Percentiles rank a stretch among this genome's conserved stretches.
phyloP scores from a whole-genome alignment of 2,329 filamentous ascomycete genomes.

The Emydomyces testavorans region DNA sequence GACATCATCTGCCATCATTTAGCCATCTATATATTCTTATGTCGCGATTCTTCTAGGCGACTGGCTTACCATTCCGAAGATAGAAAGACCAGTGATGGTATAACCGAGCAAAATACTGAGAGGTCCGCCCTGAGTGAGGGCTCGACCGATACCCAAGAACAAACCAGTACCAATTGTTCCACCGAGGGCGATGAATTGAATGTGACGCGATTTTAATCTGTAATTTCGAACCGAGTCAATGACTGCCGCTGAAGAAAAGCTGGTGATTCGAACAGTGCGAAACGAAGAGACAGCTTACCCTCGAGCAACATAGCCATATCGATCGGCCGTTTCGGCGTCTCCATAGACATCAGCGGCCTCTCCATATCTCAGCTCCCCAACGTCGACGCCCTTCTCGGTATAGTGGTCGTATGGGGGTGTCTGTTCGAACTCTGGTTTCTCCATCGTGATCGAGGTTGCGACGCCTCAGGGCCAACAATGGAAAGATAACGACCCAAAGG shows the following conservation, averaged over 20 bases:
- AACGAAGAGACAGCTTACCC: slow-evolving; percentile 28
- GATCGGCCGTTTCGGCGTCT: slow-evolving; percentile 40
- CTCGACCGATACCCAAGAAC: slow-evolving; percentile 44
- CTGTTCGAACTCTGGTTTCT: slow-evolving; percentile 1
- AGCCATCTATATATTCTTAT: neutral
- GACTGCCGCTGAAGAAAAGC: neutral
- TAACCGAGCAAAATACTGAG: slow-evolving; percentile 37
- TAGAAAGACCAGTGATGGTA: slow-evolving; percentile 38
- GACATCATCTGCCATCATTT: slow-evolving; percentile 26
- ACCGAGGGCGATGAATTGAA: slow-evolving; percentile 49
- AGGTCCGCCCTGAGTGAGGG: slow-evolving; percentile 39
- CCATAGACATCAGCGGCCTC: slow-evolving; percentile 46
- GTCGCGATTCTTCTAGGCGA: neutral
- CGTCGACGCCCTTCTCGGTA: slow-evolving; percentile 18
- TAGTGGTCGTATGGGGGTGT: slow-evolving; percentile 17
- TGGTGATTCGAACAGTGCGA: slow-evolving; percentile 6
- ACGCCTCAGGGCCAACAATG: neutral
- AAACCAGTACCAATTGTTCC: slow-evolving; percentile 48
- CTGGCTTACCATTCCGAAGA: slow-evolving; percentile 33
- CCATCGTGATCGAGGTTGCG: slow-evolving; percentile 3
- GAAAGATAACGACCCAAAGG: neutral
- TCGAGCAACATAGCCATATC: slow-evolving; percentile 42
- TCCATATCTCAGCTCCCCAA: slow-evolving; percentile 25
- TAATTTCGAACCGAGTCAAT: neutral
- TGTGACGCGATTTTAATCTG: slow-evolving; percentile 43